A percentile compares a stretch with the other conserved stretches of the same genome.
These are phyloP conservation scores for Cyclostephanos invisitatus DNA, from an alignment of 108 stramenopile species.

Conservation along the genomic window DNA sequence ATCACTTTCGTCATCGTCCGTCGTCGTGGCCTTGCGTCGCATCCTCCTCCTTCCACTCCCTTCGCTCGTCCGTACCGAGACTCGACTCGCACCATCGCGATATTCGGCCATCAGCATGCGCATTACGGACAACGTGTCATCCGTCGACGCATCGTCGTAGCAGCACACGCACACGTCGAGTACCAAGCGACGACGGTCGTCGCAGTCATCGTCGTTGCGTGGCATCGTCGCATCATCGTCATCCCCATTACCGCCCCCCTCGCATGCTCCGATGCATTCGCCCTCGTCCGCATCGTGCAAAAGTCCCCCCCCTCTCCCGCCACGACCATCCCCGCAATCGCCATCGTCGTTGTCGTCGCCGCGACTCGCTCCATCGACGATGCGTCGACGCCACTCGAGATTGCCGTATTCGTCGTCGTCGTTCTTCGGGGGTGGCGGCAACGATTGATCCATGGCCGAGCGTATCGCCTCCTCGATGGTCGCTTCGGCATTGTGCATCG, in stretches of 20 bases:
- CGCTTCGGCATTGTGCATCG: slow-evolving; percentile 75
- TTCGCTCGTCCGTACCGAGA: no score
- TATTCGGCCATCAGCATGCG: not conserved
- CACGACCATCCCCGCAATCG: not conserved
- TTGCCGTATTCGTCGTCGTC: not conserved
- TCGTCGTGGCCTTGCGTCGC: no score
- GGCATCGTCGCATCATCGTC: no score
- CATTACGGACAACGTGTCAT: slow-evolving; percentile 38
- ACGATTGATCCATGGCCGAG: slow-evolving; percentile 69
- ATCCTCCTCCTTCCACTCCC: no score
- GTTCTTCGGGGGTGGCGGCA: slow-evolving; percentile 45
- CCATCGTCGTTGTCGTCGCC: not conserved
- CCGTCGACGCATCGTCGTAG: slow-evolving; percentile 79
- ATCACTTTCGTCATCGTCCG: no score
- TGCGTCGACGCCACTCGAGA: not conserved
- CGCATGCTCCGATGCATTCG: no score
- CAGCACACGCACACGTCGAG: slow-evolving; percentile 73
- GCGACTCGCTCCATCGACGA: not conserved
- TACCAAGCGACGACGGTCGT: slow-evolving; percentile 15
- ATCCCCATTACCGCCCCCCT: no score
- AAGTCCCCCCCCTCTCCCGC: no score
- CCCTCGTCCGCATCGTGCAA: no score
- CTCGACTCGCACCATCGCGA: no score
- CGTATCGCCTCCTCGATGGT: slow-evolving; percentile 69
- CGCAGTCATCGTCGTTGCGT: no score